phyloP scores from a whole-genome alignment of 1,284 basidiomycete species.

The Cryptococcus neoformans region DNA sequence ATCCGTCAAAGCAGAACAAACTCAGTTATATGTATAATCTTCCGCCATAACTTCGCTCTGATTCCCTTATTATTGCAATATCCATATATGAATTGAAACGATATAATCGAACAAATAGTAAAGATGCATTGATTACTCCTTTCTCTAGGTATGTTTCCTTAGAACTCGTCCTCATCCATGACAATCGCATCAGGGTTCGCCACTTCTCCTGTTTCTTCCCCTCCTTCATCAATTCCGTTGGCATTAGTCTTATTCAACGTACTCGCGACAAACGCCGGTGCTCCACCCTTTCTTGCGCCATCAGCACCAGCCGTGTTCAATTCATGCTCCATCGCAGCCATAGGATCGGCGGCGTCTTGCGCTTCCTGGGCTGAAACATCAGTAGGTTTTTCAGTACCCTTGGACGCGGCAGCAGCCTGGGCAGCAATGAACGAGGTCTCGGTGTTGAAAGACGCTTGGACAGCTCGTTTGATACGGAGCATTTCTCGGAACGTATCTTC shows the following conservation, averaged over 20 bases:
- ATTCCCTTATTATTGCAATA: too few relatives aligned
- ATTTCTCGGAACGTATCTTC: conserved; percentile 99
- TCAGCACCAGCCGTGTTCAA: conserved; percentile 59
- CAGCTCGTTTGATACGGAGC: conserved; percentile 95
- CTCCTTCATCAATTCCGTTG: conserved; percentile 32
- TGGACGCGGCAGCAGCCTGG: conserved; percentile 66
- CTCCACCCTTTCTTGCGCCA: conserved; percentile 34
- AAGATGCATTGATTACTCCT: too few relatives aligned
- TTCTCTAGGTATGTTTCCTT: background rate
- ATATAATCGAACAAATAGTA: too few relatives aligned
- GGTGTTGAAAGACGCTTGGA: conserved; percentile 98
- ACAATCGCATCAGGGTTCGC: conserved; percentile 27
- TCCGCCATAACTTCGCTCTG: too few relatives aligned
- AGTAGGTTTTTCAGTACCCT: conserved; percentile 38
- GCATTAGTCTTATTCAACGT: conserved; percentile 40
- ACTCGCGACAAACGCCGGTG: conserved; percentile 64
- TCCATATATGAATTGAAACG: too few relatives aligned
- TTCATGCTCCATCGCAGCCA: conserved; percentile 55
- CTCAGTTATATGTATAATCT: too few relatives aligned
- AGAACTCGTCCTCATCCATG: conserved; percentile 23
- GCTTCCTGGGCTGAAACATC: conserved; percentile 40
- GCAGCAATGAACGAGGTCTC: conserved; percentile 81
- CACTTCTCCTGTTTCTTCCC: conserved; percentile 20
- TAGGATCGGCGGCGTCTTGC: conserved; percentile 56
- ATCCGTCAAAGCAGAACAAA: too few relatives aligned